phyloP scores from a whole-genome alignment of 169 alveolate species.

The Eimeria necatrix region DNA sequence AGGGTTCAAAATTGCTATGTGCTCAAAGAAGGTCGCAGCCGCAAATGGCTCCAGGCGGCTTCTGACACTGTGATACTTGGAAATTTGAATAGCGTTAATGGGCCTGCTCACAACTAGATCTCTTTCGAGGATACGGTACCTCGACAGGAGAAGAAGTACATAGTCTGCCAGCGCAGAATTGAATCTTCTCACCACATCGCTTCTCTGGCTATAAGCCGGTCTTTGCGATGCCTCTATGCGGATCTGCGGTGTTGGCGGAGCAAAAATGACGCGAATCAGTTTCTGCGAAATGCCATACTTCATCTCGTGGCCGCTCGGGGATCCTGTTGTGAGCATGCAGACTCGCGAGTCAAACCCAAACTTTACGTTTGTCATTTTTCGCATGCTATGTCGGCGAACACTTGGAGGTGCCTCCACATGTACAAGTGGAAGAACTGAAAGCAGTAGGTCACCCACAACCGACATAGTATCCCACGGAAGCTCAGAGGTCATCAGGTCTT shows the following conservation, averaged over 20 bases:
- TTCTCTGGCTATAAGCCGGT: conserved; percentile 10
- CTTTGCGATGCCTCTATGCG: conserved; percentile 66
- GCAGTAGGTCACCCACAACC: conserved; percentile 41
- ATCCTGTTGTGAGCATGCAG: conserved; percentile 43
- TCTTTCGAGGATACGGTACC: conserved; percentile 15
- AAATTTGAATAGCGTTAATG: conserved; percentile 41
- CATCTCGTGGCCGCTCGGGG: conserved; percentile 60
- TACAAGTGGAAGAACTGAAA: conserved; percentile 14
- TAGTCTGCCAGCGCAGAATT: conserved; percentile 45
- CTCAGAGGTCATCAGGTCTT: conserved; percentile 29
- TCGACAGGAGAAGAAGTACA: neutral
- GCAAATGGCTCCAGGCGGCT: conserved; percentile 51
- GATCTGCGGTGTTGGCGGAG: conserved; percentile 71
- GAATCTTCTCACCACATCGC: conserved; percentile 40
- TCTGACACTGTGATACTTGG: conserved; percentile 29
- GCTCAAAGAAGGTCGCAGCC: conserved; percentile 62
- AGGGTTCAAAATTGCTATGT: conserved; percentile 52
- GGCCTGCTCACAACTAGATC: conserved; percentile 10
- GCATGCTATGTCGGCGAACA: conserved; percentile 15
- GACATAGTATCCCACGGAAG: conserved; percentile 56
- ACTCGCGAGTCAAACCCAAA: conserved; percentile 29
- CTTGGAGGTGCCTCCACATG: neutral
- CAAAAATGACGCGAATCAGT: conserved; percentile 43
- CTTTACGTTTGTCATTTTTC: conserved; percentile 14
- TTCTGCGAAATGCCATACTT: conserved; percentile 55